phyloP scores from a whole-genome alignment of 495 filamentous ascomycete species.

The Hyaloscypha hepaticicola region DNA sequence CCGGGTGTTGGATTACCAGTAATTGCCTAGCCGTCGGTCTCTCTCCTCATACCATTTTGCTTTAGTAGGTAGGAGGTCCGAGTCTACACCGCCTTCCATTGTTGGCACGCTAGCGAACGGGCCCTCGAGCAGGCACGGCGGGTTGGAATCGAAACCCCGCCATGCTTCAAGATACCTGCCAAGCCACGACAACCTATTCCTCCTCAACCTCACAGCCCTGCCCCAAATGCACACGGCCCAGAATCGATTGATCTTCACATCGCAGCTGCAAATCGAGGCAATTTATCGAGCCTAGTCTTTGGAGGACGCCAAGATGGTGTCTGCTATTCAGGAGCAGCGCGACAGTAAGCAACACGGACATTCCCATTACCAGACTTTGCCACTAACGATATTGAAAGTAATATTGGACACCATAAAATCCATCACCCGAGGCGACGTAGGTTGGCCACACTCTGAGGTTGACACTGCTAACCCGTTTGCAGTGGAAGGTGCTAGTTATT shows the following conservation, averaged over 20 bases:
- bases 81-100: slow-evolving; percentile 1
- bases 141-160: slow-evolving; percentile 12
- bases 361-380: neutral
- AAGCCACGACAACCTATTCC: neutral
- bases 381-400: slow-evolving; percentile 36
- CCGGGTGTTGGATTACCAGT: too few species aligned
- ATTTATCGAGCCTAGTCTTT: neutral
- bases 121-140: neutral
- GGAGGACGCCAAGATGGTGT: slow-evolving; percentile 28
- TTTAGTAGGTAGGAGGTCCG: too few species aligned
- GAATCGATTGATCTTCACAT: slow-evolving; percentile 30
- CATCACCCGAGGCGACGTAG: slow-evolving; percentile 55
- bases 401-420: slow-evolving; percentile 54
- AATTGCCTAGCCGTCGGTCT: too few species aligned
- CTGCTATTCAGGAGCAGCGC: slow-evolving; percentile 43
- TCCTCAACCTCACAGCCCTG: neutral
- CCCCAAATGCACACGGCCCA: slow-evolving; percentile 23
- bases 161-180: slow-evolving; percentile 4
- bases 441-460: slow-evolving; percentile 21
- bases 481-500: slow-evolving; percentile 96
- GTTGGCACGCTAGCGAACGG: neutral
- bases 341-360: slow-evolving; percentile 37
- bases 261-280: neutral
- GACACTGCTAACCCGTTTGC: slow-evolving; percentile 26
- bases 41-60: too few species aligned